These are phyloP conservation scores for Teunomyces cretensis DNA, from an alignment of 805 yeast genomes.

Conservation along the genomic window DNA sequence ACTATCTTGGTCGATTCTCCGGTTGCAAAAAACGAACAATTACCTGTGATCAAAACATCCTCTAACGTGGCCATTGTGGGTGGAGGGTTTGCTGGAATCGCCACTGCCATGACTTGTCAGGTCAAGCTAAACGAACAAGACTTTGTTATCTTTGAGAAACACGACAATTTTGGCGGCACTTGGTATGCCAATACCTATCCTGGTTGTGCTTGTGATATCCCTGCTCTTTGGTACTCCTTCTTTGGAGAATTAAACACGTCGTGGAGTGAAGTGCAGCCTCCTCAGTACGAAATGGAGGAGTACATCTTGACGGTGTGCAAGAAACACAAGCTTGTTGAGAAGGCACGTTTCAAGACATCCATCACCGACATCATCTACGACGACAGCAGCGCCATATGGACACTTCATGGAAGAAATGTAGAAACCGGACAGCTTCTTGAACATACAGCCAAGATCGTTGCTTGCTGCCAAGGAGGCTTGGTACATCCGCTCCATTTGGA, in stretches of 20 bases:
- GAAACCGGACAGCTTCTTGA: conserved; percentile 28
- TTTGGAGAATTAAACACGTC: conserved; percentile 31
- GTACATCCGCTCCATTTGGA: conserved; percentile 33
- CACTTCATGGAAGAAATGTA: conserved; percentile 23
- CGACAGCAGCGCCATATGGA: conserved; percentile 29
- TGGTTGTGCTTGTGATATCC: conserved; percentile 46
- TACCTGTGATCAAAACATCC: conserved; percentile 20
- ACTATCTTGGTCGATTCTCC: conserved; percentile 22
- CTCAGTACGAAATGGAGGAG: conserved; percentile 43
- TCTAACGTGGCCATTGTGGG: conserved; percentile 40
- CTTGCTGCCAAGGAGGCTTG: conserved; percentile 35
- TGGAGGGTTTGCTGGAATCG: conserved; percentile 42
- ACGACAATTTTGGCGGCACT: conserved; percentile 41
- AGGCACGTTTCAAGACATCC: conserved; percentile 23
- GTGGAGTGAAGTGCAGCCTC: conserved; percentile 41
- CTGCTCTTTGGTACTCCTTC: conserved; percentile 41
- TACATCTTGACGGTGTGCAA: conserved; percentile 34
- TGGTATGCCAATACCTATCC: conserved; percentile 49
- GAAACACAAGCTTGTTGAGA: conserved; percentile 22
- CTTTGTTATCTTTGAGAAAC: conserved; percentile 38
- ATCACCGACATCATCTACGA: conserved; percentile 21
- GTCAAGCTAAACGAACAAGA: conserved; percentile 28
- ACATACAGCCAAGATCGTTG: conserved; percentile 29
- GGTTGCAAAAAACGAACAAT: conserved; percentile 15
- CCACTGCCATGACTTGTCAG: conserved; percentile 27